Evolutionary conservation across 805 yeast species (phyloP).

Genomic region (Suhomyces xylopsoci): DNA sequence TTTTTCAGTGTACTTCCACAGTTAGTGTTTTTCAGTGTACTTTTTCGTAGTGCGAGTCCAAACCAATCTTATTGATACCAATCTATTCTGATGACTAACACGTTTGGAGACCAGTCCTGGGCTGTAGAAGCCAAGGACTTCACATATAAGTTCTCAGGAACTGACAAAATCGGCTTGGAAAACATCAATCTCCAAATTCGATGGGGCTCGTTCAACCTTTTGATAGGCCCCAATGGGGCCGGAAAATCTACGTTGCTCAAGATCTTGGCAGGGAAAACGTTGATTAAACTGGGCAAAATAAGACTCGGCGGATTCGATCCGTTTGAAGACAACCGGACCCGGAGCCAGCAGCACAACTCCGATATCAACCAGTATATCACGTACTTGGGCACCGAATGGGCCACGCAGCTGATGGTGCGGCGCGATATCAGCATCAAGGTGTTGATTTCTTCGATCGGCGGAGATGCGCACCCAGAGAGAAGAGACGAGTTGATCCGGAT

Average conservation of each 20-base stretch:
- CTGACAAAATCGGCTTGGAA: constrained; percentile 61
- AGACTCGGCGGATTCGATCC: constrained; percentile 84
- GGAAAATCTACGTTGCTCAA: constrained; percentile 89
- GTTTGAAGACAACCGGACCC: constrained; percentile 56
- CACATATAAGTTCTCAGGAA: constrained; percentile 63
- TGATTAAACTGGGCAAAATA: constrained; percentile 70
- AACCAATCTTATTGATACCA: too few relatives aligned
- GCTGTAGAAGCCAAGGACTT: constrained; percentile 66
- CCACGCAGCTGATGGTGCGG: constrained; percentile 82
- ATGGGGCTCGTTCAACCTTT: constrained; percentile 69
- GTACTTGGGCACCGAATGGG: constrained; percentile 97
- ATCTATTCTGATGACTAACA: constrained; percentile 1
- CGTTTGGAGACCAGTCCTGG: constrained; percentile 1
- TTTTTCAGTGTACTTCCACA: too few relatives aligned
- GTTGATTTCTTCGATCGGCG: constrained; percentile 77
- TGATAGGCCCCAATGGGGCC: constrained; percentile 96
- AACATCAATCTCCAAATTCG: constrained; percentile 61
- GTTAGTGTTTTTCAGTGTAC: too few relatives aligned
- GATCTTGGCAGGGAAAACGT: constrained; percentile 86
- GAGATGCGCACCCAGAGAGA: constrained; percentile 60
- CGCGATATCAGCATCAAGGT: constrained; percentile 87
- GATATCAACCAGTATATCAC: constrained; percentile 55
- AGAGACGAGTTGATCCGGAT: constrained; percentile 72
- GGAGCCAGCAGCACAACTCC: constrained; percentile 41
- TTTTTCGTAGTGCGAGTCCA: too few relatives aligned